Evolutionary conservation across 208 protist species (phyloP), one percentile per base, ranked within the genome.

Genomic region (Trypanosoma cruzi): DNA sequence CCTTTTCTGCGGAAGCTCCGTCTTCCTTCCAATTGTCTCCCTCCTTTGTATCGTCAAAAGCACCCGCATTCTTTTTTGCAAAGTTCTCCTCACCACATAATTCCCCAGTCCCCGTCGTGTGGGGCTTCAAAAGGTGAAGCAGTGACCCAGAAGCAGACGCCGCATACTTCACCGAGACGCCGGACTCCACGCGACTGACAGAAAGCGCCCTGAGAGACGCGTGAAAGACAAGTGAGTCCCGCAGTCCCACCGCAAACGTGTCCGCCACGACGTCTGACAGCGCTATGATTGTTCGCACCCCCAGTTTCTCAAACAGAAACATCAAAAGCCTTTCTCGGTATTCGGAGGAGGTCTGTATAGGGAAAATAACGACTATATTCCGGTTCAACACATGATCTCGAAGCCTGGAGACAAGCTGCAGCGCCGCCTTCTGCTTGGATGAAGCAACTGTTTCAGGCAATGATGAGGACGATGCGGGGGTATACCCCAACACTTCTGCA

Each of bases 251-350:
- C 8, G 72, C 89, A 54, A 92, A 71, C 32, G 71, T 50, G 50
- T 68, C 75, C 0, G 89, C 85, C 26, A 90, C 80, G 1, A 84
- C 64, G 61, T 94, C 89, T 0, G 86, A 85, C 7, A 94, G n/a
- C 29, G 85, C 71, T 40, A 85, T 64, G 37, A 89, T 56, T 18
- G 68, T 72, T 4, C 73, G 54, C 16, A 77, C 72, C 13, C 49
- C 52, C 2, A 86, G 67, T 18, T 40, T 53, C 16, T 74, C 65
- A 53, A 85, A 81, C 14, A 83, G 66, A 37, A 86, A 69, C 22
- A 61, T 34, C 14, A 75, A 32, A 63, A 84, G 62, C n/a, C 63
- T 61, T 49, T 84, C 74, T 14, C 55, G 63, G 58, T 79, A 88
- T 7, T 79, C 66, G 3, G 62, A 28, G 8, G 62, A 60, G 37